Evolutionary conservation across 345 rosid species (phyloP).

Genomic region (Eucalyptus marginata): DNA sequence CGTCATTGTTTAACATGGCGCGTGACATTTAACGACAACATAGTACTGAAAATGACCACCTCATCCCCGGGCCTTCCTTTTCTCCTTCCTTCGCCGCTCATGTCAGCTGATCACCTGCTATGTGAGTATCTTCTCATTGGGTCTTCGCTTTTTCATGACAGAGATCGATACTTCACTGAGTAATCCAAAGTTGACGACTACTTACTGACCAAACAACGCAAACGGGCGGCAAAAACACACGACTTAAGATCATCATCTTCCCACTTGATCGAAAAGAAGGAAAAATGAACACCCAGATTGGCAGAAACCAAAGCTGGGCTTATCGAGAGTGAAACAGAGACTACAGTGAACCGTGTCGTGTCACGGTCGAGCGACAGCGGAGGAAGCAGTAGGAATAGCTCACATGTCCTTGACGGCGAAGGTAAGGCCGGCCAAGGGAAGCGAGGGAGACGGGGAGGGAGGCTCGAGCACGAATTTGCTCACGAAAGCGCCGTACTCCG

Average conservation of each 20-base stretch:
- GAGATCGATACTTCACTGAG: not conserved
- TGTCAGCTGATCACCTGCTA: not conserved
- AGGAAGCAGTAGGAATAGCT: not conserved
- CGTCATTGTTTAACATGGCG: not conserved
- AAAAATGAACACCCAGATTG: not conserved
- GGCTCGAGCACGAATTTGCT: constrained; percentile 52
- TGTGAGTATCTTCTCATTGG: not conserved
- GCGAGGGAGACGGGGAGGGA: constrained; percentile 25
- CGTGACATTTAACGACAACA: not conserved
- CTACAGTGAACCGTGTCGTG: not conserved
- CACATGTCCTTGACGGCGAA: constrained; percentile 95
- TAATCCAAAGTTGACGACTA: not conserved
- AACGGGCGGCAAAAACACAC: not conserved
- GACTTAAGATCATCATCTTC: not conserved
- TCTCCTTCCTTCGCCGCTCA: not conserved
- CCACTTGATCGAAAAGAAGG: not conserved
- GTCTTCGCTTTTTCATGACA: not conserved
- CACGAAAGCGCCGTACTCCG: constrained; percentile 76
- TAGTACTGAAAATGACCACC: not conserved
- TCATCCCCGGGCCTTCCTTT: too few species aligned
- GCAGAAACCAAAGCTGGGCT: not conserved
- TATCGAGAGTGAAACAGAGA: not conserved
- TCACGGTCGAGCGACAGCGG: not conserved
- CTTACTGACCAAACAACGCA: not conserved
- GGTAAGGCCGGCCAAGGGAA: constrained; percentile 50